These are phyloP conservation scores for Talaromyces albobiverticillius DNA, from an alignment of 2,329 filamentous ascomycete species.

Conservation along the genomic window DNA sequence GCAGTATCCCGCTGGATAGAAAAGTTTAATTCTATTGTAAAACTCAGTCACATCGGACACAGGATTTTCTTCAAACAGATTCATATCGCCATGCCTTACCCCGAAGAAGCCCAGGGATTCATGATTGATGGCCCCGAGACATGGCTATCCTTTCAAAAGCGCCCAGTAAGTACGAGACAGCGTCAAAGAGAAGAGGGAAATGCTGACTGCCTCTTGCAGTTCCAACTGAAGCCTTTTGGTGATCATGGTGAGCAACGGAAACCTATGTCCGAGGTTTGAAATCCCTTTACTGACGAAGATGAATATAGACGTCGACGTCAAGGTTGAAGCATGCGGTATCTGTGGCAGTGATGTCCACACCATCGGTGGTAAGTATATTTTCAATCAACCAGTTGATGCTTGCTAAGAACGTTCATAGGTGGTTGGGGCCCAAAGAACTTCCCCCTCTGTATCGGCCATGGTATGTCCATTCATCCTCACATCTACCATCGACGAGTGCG, in stretches of 20 bases:
- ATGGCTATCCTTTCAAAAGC: constrained; percentile 57
- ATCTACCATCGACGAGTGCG: too few relatives aligned
- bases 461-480: constrained; percentile 24
- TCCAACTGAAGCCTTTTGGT: constrained; percentile 80
- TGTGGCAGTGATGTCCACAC: constrained; percentile 72
- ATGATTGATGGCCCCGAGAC: constrained; percentile 64
- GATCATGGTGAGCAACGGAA: constrained; percentile 54
- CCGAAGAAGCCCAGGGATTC: constrained; percentile 46
- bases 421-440: constrained; percentile 52
- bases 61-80: too few relatives aligned
- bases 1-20: too few relatives aligned
- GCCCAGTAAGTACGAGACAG: constrained; percentile 42
- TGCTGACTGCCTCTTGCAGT: constrained; percentile 50
- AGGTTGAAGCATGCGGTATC: constrained; percentile 77
- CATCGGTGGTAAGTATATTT: constrained; percentile 52
- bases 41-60: too few relatives aligned
- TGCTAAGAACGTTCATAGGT: constrained; percentile 35
- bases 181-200: background rate
- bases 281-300: too few relatives aligned
- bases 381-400: background rate
- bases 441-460: constrained; percentile 53
- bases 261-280: too few relatives aligned
- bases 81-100: constrained; percentile 41
- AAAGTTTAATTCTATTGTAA: too few relatives aligned
- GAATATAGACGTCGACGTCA: constrained; percentile 74